A percentile compares a stretch with the other conserved stretches of the same genome.
phyloP scores from a whole-genome alignment of 140 eudicot genomes.

The Stevia rebaudiana region DNA sequence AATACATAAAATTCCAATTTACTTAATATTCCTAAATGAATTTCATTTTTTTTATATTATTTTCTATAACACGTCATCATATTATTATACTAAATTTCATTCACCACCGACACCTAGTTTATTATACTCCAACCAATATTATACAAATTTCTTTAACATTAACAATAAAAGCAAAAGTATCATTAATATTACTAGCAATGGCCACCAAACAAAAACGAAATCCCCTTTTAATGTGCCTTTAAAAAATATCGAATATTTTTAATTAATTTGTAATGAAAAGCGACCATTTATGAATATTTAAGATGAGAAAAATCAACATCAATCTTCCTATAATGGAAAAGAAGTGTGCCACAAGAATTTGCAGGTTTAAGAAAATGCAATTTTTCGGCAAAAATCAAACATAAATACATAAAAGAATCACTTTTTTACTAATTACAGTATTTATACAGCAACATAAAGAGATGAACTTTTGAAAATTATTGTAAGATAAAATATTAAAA shows the following conservation, averaged over 20 bases:
- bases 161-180: neutral
- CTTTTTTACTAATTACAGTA: constrained; percentile 62
- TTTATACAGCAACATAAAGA: constrained; percentile 31
- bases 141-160: neutral
- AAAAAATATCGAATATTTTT: neutral
- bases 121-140: neutral
- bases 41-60: neutral
- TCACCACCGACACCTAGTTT: constrained; percentile 16
- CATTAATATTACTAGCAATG: neutral
- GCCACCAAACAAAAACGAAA: neutral
- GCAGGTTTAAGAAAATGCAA: constrained; percentile 16
- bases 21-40: neutral
- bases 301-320: neutral
- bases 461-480: constrained; percentile 23
- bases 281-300: neutral
- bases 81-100: neutral
- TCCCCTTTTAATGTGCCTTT: neutral
- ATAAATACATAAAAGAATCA: constrained; percentile 39
- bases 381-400: constrained; percentile 30
- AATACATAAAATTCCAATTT: neutral
- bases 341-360: constrained; percentile 18
- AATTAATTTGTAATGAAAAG: constrained; percentile 7
- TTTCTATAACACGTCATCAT: neutral
- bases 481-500: constrained; percentile 10
- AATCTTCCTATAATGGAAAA: constrained; percentile 18